Evolutionary conservation across 768 basidiomycete genomes (phyloP).

Genomic region (Cystobasidium ongulense): DNA sequence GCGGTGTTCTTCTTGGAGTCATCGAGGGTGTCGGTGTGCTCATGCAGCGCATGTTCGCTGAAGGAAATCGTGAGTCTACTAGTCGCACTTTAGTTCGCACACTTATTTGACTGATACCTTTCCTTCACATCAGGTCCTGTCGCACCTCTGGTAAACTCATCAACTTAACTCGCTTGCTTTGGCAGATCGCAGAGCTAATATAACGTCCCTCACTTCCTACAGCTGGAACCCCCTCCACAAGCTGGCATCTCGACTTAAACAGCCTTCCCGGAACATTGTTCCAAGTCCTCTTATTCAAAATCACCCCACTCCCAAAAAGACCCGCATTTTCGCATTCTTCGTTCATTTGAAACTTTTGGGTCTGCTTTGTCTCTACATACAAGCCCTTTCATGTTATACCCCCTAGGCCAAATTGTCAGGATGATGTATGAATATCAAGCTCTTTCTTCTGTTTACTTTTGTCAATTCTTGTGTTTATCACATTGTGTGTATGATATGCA

Average conservation of each 20-base stretch:
- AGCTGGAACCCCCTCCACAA: slow-evolving; percentile 22
- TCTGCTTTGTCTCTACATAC: neutral
- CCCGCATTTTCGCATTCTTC: neutral
- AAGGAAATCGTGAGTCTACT: slow-evolving; percentile 41
- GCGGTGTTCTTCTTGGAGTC: slow-evolving; percentile 80
- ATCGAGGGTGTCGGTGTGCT: slow-evolving; percentile 90
- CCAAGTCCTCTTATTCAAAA: neutral
- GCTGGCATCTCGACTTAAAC: neutral
- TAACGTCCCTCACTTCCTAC: neutral
- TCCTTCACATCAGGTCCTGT: neutral
- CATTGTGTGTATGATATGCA: neutral
- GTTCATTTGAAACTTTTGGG: neutral
- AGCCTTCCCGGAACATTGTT: too few species aligned
- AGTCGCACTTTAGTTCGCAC: neutral
- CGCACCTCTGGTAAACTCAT: slow-evolving; percentile 1
- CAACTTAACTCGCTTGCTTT: neutral
- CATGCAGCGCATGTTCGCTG: slow-evolving; percentile 76
- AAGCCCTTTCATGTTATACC: neutral
- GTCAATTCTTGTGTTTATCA: neutral
- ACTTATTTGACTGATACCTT: neutral
- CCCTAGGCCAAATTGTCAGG: neutral
- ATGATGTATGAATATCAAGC: neutral
- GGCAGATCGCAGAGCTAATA: neutral
- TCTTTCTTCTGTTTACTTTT: neutral
- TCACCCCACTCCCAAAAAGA: neutral